Evolutionary conservation across 169 alveolate genomes (phyloP).

Genomic region (Plasmodium adleri): DNA sequence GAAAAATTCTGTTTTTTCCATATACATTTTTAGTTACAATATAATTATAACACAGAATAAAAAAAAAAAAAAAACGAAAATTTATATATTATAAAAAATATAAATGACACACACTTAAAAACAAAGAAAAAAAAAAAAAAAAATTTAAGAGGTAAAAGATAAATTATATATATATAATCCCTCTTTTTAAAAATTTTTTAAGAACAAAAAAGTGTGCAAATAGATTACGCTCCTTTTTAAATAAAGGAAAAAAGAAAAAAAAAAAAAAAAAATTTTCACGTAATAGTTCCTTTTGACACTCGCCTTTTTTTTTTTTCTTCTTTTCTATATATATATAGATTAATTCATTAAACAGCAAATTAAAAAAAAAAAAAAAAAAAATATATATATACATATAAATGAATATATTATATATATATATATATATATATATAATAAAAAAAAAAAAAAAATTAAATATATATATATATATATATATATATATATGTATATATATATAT

Average conservation of each 20-base stretch:
- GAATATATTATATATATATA: neutral
- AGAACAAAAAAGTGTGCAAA: conserved; percentile 63
- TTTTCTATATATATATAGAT: neutral
- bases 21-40: conserved; percentile 4
- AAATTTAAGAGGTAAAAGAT: conserved; percentile 2
- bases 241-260: neutral
- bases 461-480: neutral
- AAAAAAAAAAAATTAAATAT: conserved; percentile 11
- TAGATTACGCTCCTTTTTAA: conserved; percentile 27
- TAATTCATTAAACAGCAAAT: neutral
- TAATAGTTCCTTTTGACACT: conserved; percentile 22
- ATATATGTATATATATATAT: too few species aligned
- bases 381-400: neutral
- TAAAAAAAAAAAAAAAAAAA: conserved; percentile 5
- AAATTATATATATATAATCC: neutral
- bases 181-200: neutral
- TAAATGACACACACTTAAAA: conserved; percentile 22
- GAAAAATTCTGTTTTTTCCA: conserved; percentile 10
- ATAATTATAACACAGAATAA: neutral
- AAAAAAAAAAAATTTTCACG: conserved; percentile 1
- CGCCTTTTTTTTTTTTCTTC: conserved; percentile 1
- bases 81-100: neutral
- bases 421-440: neutral
- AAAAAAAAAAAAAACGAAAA: conserved; percentile 9
- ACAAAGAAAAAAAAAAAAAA: conserved; percentile 10